phyloP scores from a whole-genome alignment of 2,329 filamentous ascomycete species.

The Penicillium sclerotigenum region DNA sequence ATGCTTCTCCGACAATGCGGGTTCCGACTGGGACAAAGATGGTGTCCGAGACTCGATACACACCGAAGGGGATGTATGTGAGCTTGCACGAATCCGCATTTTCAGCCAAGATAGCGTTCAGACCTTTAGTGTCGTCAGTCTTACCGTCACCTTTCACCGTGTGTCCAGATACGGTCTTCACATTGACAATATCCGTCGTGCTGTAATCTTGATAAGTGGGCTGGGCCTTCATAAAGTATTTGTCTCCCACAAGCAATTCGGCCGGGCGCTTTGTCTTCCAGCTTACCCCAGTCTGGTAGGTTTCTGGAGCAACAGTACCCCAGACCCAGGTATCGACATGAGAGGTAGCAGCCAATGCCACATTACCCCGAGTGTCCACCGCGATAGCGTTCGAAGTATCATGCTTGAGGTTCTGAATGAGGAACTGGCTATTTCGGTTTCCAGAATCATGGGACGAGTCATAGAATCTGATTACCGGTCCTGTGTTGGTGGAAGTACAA shows the following conservation, averaged over 20 bases:
- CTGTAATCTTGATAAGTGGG: constrained; percentile 48
- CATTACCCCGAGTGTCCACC: constrained; percentile 26
- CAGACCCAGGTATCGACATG: constrained; percentile 34
- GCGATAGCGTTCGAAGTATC: constrained; percentile 27
- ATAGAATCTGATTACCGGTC: constrained; percentile 25
- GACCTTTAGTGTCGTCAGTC: constrained; percentile 39
- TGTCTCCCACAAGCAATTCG: constrained; percentile 33
- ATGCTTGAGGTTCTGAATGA: constrained; percentile 28
- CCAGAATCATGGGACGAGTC: constrained; percentile 31
- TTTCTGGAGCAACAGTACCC: constrained; percentile 30
- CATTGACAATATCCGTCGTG: constrained; percentile 44
- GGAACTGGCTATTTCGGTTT: constrained; percentile 27
- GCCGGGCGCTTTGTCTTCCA: constrained; percentile 33
- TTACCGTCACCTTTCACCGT: constrained; percentile 45
- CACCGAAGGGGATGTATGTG: constrained; percentile 33
- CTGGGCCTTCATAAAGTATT: constrained; percentile 42
- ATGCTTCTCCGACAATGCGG: constrained; percentile 55
- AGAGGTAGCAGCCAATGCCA: constrained; percentile 13
- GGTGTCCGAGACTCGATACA: constrained; percentile 47
- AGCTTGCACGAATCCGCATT: constrained; percentile 33
- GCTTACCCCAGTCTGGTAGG: constrained; percentile 31
- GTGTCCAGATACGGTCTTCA: constrained; percentile 44
- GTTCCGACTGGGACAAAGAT: constrained; percentile 48
- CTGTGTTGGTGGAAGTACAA: constrained; percentile 24
- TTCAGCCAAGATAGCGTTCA: constrained; percentile 34